phyloP scores from a whole-genome alignment of 352 stramenopile species.

The Pythium brassicae region DNA sequence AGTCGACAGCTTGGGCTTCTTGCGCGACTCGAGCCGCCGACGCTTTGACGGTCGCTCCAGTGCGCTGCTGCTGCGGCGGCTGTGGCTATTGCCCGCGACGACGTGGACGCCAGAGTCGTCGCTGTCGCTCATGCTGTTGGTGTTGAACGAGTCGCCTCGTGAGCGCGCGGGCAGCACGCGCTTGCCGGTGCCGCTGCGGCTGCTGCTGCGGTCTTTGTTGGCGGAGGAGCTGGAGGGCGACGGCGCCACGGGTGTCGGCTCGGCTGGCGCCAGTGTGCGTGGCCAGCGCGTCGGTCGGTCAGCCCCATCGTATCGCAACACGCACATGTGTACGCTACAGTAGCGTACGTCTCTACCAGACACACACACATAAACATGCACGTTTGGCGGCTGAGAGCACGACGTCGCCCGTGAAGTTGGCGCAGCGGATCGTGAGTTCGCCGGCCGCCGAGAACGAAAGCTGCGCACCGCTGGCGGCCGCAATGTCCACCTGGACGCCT shows the following conservation, averaged over 20 bases:
- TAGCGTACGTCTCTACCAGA: not conserved
- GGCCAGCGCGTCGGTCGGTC: too few relatives aligned
- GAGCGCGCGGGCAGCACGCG: not conserved
- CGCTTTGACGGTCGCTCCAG: not conserved
- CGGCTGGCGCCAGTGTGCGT: not conserved
- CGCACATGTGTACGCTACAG: too few relatives aligned
- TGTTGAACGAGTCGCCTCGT: not conserved
- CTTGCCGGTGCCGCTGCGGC: not conserved
- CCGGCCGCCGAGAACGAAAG: constrained; percentile 49
- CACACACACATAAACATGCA: not conserved
- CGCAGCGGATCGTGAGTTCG: constrained; percentile 54
- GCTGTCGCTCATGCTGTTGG: not conserved
- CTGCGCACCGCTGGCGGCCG: constrained; percentile 37
- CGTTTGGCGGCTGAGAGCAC: constrained; percentile 25
- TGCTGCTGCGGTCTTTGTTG: not conserved
- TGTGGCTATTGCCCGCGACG: not conserved
- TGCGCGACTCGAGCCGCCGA: not conserved
- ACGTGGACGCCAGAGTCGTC: not conserved
- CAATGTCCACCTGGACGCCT: constrained; percentile 67
- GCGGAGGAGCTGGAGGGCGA: too few relatives aligned
- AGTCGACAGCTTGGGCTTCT: constrained; percentile 4
- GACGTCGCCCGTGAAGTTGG: constrained; percentile 62
- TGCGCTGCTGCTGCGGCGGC: not conserved
- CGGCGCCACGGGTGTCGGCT: not conserved
- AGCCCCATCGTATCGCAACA: too few relatives aligned